phyloP scores from a whole-genome alignment of 108 stramenopile genomes.

The Phaeodactylum tricornutum region DNA sequence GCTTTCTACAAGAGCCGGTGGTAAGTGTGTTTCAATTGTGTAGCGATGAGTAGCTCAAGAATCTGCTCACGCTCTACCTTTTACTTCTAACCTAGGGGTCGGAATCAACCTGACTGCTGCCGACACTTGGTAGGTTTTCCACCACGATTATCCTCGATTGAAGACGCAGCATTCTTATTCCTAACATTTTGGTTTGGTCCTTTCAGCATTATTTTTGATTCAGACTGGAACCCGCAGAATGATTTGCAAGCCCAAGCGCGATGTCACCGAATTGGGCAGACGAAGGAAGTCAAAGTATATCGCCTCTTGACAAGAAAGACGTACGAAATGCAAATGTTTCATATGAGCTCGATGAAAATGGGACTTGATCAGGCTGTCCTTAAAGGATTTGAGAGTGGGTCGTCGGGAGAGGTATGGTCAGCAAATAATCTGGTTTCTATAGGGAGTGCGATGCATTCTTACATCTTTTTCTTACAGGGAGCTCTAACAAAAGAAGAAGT shows the following conservation, averaged over 20 bases:
- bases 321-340: conserved; percentile 98
- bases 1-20: conserved; percentile 92
- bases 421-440: conserved; percentile 1
- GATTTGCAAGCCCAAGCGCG: conserved; percentile 94
- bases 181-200: too few species aligned
- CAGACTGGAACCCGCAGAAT: conserved; percentile 75
- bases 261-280: conserved; percentile 99
- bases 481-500: conserved; percentile 74
- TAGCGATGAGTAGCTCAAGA: conserved; percentile 57
- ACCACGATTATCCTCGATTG: conserved; percentile 64
- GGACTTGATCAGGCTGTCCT: conserved; percentile 97
- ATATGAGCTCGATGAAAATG: conserved; percentile 93
- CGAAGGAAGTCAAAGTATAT: conserved; percentile 80
- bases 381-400: conserved; percentile 71
- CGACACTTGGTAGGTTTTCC: conserved; percentile 42
- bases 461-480: conserved; percentile 10
- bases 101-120: conserved; percentile 97
- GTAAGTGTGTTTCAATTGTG: conserved; percentile 53
- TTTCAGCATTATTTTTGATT: conserved; percentile 14
- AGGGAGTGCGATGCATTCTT: background rate
- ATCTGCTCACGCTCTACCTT: background rate
- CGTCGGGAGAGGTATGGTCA: conserved; percentile 47
- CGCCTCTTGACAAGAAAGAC: conserved; percentile 93
- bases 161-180: background rate
- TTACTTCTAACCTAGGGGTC: conserved; percentile 28